Evolutionary conservation across 305 asterid genomes (phyloP).

Genomic region (Fraxinus angustifolia): DNA sequence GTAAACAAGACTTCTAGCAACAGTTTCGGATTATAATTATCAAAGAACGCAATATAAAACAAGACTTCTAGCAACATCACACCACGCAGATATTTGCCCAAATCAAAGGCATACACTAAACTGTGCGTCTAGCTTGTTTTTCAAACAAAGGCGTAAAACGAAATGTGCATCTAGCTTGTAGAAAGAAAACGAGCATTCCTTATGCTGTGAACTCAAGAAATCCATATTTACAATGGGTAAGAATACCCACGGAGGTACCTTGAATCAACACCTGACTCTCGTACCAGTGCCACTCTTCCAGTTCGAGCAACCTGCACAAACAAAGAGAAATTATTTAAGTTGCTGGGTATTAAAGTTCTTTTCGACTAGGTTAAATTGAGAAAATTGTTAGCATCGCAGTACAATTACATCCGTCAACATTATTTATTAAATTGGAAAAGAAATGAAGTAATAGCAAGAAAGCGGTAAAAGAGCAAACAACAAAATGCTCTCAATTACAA

Average conservation of each 20-base stretch:
- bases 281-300: slow-evolving; percentile 71
- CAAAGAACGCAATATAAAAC: not conserved
- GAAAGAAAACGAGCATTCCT: not conserved
- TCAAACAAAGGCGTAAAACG: not conserved
- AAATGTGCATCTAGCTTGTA: not conserved
- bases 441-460: not conserved
- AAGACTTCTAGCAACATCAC: not conserved
- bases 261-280: slow-evolving; percentile 90
- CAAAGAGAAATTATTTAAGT: not conserved
- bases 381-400: not conserved
- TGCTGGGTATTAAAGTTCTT: not conserved
- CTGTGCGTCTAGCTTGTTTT: not conserved
- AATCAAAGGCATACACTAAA: not conserved
- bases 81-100: not conserved
- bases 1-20: not conserved
- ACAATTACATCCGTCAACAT: not conserved
- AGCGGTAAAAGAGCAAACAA: not conserved
- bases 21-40: no score
- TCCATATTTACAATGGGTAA: slow-evolving; percentile 47
- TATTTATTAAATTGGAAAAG: not conserved
- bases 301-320: slow-evolving; percentile 78
- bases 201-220: not conserved
- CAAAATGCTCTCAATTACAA: not conserved
- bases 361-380: not conserved
- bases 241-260: slow-evolving; percentile 81